Base-by-base conservation (phyloP, 805 yeast genomes). In the Ogataea glucozyma region DNA sequence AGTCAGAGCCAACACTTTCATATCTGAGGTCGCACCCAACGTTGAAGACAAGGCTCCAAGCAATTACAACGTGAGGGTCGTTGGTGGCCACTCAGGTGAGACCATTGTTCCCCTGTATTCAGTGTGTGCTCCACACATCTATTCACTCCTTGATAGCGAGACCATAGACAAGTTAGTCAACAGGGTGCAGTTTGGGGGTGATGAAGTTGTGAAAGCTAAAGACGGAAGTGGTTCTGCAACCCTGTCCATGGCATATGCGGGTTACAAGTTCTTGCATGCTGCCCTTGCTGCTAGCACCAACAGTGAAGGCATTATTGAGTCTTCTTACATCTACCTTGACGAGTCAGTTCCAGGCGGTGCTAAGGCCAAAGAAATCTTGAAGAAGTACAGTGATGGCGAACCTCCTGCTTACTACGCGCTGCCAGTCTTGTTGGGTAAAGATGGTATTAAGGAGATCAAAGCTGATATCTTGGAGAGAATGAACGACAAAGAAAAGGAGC, bases 191-290 rank as follows among this genome's bases (percentile, higher is more conserved):
- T 89, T 51, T 57, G 67, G 66, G 38, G 98, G 98, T 62, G 98
- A 90, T 64, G 97, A 91, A 69, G 96, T 90, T 36, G 98, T 90
- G 51, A 75, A 85, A 71, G 97, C 97, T 43, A 90, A 90, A 73
- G 84, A 87, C 57, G 97, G 97, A 51, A 83, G 83, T 40, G 97
- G 97, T 30, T 87, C 96, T 37, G 97, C 97, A 44, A 90, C 98
- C 26, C 75, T 90, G 53, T 86, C 96, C 22, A 91, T 90, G 97
- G 97, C 97, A 8, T 85, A 82, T 57, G 96, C 97, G 26, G 97
- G 95, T 26, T 87, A 78, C 72, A 78, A 81, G 67, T 85, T 64
- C 78, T 85, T 55, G 72, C 58, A 80, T 61, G 70, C 86, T 21
- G 81, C 82, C 29, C 68, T 83, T 57, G 68, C 76, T 60, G 86